Percentiles rank a stretch among this genome's conserved stretches.
Evolutionary conservation across 441 rosid genomes (phyloP).

Genomic region (Hypseocharis bilobata): DNA sequence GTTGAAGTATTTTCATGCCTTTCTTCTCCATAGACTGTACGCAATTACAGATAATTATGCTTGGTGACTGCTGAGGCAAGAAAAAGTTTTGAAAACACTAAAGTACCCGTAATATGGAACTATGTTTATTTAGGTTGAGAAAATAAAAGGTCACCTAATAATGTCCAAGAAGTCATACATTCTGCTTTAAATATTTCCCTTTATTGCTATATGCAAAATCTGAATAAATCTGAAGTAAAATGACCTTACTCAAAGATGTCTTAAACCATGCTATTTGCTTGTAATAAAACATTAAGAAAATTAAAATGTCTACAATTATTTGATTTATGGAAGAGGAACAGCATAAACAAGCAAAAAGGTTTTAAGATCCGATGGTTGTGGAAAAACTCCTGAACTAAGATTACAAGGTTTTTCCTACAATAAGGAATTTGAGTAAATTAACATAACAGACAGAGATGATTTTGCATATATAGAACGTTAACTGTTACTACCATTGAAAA

Average conservation of each 20-base stretch:
- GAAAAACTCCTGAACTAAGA: no score
- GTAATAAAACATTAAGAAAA: no score
- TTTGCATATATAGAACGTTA: no score
- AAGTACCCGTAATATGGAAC: neutral
- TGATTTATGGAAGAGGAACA: no score
- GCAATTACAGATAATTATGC: neutral
- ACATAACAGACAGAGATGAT: neutral
- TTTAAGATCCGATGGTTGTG: no score
- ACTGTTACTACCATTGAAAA: neutral
- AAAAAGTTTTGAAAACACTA: neutral
- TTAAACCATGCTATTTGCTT: neutral
- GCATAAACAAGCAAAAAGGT: no score
- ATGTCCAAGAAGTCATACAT: neutral
- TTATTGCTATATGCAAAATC: no score
- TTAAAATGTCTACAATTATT: no score
- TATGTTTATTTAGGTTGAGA: neutral
- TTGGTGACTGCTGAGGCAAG: neutral
- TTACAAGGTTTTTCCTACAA: no score
- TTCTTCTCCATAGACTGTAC: neutral
- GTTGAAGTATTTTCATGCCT: constrained; percentile 8
- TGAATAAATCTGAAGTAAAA: no score
- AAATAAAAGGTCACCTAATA: neutral
- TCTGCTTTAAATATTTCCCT: neutral
- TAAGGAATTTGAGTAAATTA: no score
- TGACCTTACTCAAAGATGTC: no score